Conservation (phyloP, 768 basidiomycete genomes). For the Austroboletus eburneus region DNA sequence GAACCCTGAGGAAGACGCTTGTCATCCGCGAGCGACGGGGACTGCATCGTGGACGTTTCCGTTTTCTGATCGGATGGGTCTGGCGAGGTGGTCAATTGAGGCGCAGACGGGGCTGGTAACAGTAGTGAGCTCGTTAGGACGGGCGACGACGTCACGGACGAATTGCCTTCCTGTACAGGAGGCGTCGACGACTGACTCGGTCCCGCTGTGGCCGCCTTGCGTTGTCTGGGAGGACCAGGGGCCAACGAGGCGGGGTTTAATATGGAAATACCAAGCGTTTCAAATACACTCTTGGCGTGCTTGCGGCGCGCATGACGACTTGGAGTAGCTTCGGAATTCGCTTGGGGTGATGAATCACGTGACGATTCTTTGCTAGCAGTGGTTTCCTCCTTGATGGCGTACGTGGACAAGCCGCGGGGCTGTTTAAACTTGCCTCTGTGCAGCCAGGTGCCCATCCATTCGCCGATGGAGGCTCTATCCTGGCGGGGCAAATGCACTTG, state of each 20-base stretch:
- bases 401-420: slow-evolving; percentile 17
- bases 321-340: slow-evolving; percentile 10
- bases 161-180: slow-evolving; percentile 9
- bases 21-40: slow-evolving; percentile 24
- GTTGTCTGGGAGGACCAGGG: slow-evolving; percentile 23
- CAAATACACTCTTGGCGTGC: slow-evolving; percentile 62
- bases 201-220: slow-evolving; percentile 17
- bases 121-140: slow-evolving; percentile 13
- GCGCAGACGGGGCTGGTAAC: slow-evolving; percentile 18
- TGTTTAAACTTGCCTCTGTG: slow-evolving; percentile 43
- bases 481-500: slow-evolving; percentile 18
- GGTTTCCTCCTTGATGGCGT: slow-evolving; percentile 22
- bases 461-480: slow-evolving; percentile 45
- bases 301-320: slow-evolving; percentile 33
- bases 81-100: slow-evolving; percentile 25
- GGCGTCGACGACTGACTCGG: slow-evolving; percentile 20
- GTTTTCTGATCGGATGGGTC: slow-evolving; percentile 21
- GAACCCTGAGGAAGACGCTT: slow-evolving; percentile 50
- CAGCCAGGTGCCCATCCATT: slow-evolving; percentile 81
- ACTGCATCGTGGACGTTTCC: slow-evolving; percentile 27
- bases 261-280: slow-evolving; percentile 65
- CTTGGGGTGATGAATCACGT: slow-evolving; percentile 19
- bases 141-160: slow-evolving; percentile 20
- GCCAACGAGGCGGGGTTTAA: slow-evolving; percentile 45
- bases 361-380: slow-evolving; percentile 16